Conservation (phyloP, 805 yeast genomes). For the Dipodascus geniculatus region DNA sequence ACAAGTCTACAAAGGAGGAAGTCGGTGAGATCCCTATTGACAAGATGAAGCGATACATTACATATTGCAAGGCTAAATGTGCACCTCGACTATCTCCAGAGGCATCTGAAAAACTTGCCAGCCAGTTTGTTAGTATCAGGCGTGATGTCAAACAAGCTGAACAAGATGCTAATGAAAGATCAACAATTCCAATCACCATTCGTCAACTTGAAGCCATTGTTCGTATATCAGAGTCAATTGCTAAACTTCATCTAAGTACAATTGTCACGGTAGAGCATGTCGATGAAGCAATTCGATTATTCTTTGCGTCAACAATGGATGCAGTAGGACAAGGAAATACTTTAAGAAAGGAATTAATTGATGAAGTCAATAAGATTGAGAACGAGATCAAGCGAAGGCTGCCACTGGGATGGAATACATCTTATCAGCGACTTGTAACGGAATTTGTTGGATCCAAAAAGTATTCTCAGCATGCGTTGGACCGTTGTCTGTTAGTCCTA, state of each 20-base stretch:
- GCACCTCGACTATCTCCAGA: constrained; percentile 87
- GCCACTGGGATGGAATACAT: constrained; percentile 94
- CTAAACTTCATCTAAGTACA: constrained; percentile 73
- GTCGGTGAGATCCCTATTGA: constrained; percentile 81
- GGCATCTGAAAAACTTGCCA: constrained; percentile 80
- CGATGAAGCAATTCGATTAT: constrained; percentile 86
- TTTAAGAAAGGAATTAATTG: constrained; percentile 46
- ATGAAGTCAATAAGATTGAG: constrained; percentile 71
- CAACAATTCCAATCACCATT: constrained; percentile 92
- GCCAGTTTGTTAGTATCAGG: constrained; percentile 87
- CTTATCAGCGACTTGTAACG: constrained; percentile 67
- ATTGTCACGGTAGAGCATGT: constrained; percentile 84
- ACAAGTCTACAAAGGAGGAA: constrained; percentile 40
- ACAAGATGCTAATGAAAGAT: constrained; percentile 70
- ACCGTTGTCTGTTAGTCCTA: constrained; percentile 66
- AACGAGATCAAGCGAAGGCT: constrained; percentile 77
- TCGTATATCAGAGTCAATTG: constrained; percentile 89
- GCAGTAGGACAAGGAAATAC: constrained; percentile 61
- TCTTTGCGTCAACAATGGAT: constrained; percentile 95
- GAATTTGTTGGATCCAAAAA: constrained; percentile 41
- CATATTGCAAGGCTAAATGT: constrained; percentile 78
- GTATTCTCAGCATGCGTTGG: constrained; percentile 49
- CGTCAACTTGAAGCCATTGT: constrained; percentile 97
- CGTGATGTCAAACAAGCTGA: constrained; percentile 74
- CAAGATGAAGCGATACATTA: constrained; percentile 83